phyloP scores from a whole-genome alignment of 2,329 filamentous ascomycete species.

The Mycosphaerelloides madeirae region DNA sequence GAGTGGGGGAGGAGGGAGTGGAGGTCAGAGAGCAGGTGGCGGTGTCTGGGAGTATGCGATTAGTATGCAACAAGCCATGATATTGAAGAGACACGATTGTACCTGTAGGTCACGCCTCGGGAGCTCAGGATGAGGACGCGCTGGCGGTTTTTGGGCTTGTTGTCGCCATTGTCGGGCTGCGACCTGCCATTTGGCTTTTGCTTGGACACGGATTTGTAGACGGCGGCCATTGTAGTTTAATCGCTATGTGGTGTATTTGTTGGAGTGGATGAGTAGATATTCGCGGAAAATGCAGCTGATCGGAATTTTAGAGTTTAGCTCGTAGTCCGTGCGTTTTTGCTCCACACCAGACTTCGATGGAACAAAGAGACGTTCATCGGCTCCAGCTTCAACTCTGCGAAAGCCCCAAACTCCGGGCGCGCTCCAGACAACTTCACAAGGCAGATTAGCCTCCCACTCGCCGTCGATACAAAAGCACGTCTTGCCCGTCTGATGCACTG shows the following conservation, averaged over 20 bases:
- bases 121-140: slow-evolving; percentile 87
- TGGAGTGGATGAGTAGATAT: too few relatives aligned
- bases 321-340: too few relatives aligned
- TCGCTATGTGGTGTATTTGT: neutral
- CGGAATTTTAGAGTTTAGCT: too few relatives aligned
- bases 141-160: slow-evolving; percentile 42
- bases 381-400: too few relatives aligned
- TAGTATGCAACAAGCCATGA: slow-evolving; percentile 1
- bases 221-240: slow-evolving; percentile 49
- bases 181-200: slow-evolving; percentile 33
- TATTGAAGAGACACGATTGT: neutral
- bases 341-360: too few relatives aligned
- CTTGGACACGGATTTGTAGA: slow-evolving; percentile 53
- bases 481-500: too few relatives aligned
- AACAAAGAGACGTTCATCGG: too few relatives aligned
- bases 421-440: too few relatives aligned
- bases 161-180: slow-evolving; percentile 24
- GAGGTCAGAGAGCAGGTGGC: slow-evolving; percentile 87
- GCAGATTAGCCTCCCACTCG: too few relatives aligned
- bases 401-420: too few relatives aligned
- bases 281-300: too few relatives aligned
- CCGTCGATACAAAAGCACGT: too few relatives aligned
- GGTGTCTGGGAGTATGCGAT: slow-evolving; percentile 59
- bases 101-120: slow-evolving; percentile 85
- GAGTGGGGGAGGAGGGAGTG: slow-evolving; percentile 84